These are phyloP conservation scores for Fomitopsis pulvina DNA, from an alignment of 768 basidiomycete genomes.

Conservation along the genomic window DNA sequence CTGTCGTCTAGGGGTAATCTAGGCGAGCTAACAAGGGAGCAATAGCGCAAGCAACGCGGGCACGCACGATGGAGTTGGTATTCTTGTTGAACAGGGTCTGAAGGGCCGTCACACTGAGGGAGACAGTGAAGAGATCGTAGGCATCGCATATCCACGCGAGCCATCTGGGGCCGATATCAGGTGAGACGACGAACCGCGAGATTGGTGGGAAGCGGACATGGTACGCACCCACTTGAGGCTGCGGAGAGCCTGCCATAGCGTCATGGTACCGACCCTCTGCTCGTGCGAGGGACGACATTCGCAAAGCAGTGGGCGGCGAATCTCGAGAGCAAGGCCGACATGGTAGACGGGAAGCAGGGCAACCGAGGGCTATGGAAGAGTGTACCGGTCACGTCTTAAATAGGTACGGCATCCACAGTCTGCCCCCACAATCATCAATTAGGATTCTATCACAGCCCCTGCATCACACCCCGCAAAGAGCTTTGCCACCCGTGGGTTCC, in stretches of 20 bases:
- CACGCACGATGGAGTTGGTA: slow-evolving; percentile 36
- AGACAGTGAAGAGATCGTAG: slow-evolving; percentile 80
- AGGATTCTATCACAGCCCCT: background rate
- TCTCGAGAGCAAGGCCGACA: background rate
- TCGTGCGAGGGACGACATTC: slow-evolving; percentile 32
- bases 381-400: background rate
- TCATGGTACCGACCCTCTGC: slow-evolving; percentile 24
- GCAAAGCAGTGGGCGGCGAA: background rate
- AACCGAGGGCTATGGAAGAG: background rate
- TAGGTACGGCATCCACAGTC: background rate
- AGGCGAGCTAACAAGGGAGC: background rate
- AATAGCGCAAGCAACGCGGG: background rate
- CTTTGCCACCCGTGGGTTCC: too few relatives aligned
- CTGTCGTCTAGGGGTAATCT: slow-evolving; percentile 47
- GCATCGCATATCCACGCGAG: slow-evolving; percentile 86
- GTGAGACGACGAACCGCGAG: slow-evolving; percentile 1
- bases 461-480: background rate
- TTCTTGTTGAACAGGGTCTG: slow-evolving; percentile 38
- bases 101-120: slow-evolving; percentile 46
- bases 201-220: background rate
- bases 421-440: background rate
- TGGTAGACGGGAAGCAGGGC: background rate
- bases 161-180: slow-evolving; percentile 41
- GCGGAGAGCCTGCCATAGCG: slow-evolving; percentile 37
- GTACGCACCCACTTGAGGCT: slow-evolving; percentile 39